Conservation (phyloP, 345 rosid genomes). For the Hibiscus tridactylites region DNA sequence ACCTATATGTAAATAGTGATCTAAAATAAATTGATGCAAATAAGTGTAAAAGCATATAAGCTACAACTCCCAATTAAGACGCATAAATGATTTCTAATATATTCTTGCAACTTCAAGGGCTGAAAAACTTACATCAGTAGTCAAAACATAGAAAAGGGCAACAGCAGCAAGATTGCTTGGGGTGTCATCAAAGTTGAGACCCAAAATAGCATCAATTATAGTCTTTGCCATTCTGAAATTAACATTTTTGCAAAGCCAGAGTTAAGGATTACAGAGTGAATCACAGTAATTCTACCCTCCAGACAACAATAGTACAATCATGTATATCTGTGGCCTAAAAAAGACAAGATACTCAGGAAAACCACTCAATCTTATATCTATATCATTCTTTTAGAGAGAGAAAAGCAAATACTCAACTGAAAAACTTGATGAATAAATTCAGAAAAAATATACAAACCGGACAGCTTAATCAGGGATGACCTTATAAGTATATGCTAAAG, state of each 20-base stretch:
- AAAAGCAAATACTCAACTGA: neutral
- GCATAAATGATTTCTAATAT: neutral
- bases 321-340: neutral
- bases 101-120: neutral
- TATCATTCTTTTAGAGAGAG: neutral
- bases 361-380: neutral
- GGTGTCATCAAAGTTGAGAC: conserved; percentile 67
- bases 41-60: neutral
- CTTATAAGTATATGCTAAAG: neutral
- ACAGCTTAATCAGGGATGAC: neutral
- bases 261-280: neutral
- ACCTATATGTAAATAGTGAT: neutral
- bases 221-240: conserved; percentile 63
- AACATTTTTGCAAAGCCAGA: conserved; percentile 11
- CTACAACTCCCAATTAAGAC: neutral
- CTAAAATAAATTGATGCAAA: neutral
- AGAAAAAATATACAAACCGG: neutral
- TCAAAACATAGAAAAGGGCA: conserved; percentile 63
- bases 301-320: neutral
- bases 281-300: neutral
- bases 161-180: conserved; percentile 84
- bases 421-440: neutral
- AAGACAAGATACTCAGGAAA: neutral
- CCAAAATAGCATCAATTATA: conserved; percentile 69
- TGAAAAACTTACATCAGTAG: conserved; percentile 59